Percentiles rank a stretch among this genome's conserved stretches.
These are phyloP conservation scores for Nadsonia fulvescens DNA, from an alignment of 805 yeast genomes.

Conservation along the genomic window DNA sequence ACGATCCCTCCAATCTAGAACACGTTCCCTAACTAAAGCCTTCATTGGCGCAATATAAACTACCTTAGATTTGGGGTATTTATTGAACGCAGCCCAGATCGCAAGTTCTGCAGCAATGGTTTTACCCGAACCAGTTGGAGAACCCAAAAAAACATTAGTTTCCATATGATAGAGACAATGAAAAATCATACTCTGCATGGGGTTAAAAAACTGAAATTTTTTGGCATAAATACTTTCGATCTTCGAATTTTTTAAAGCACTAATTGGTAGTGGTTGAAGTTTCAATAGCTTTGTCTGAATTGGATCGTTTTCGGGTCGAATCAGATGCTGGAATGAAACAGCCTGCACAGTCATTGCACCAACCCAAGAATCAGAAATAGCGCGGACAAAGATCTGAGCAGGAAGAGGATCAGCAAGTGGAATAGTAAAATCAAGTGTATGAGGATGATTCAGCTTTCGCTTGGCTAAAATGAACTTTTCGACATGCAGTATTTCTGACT, in stretches of 20 bases:
- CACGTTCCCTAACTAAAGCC: conserved; percentile 68
- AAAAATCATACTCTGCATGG: conserved; percentile 96
- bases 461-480: conserved; percentile 60
- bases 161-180: conserved; percentile 70
- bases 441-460: conserved; percentile 33
- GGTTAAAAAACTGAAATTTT: conserved; percentile 76
- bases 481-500: conserved; percentile 55
- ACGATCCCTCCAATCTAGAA: conserved; percentile 56
- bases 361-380: conserved; percentile 73
- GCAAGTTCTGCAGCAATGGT: conserved; percentile 95
- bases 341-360: conserved; percentile 65
- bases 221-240: conserved; percentile 50
- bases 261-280: conserved; percentile 69
- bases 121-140: conserved; percentile 98
- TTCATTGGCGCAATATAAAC: conserved; percentile 86
- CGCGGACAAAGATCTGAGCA: conserved; percentile 64
- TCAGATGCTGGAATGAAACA: conserved; percentile 76
- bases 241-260: conserved; percentile 53
- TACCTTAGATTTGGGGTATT: conserved; percentile 61
- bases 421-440: conserved; percentile 79
- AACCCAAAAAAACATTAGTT: conserved; percentile 76
- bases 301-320: conserved; percentile 76
- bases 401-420: conserved; percentile 85
- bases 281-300: conserved; percentile 63
- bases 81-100: conserved; percentile 86